phyloP scores from a whole-genome alignment of 441 rosid species.

The Populus trichocarpa region DNA sequence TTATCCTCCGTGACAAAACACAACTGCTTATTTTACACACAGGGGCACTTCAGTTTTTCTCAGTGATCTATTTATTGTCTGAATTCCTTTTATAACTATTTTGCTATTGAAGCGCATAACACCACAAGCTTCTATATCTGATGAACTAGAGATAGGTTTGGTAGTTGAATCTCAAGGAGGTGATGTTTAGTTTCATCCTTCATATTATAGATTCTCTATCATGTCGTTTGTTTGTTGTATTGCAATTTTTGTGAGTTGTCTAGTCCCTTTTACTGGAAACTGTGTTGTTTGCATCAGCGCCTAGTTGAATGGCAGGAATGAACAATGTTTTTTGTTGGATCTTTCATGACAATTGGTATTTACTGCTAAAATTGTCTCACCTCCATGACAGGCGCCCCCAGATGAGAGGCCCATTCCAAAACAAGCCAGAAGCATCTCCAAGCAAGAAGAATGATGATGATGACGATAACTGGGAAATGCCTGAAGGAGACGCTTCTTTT shows the following conservation, averaged over 20 bases:
- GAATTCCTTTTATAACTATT: background rate
- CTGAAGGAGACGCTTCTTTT: slow-evolving; percentile 56
- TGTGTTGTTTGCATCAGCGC: background rate
- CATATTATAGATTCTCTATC: background rate
- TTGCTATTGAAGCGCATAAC: background rate
- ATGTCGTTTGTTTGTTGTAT: background rate
- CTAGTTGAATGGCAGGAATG: background rate
- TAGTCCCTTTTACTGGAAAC: background rate
- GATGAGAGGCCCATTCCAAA: slow-evolving; percentile 35
- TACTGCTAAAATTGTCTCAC: background rate
- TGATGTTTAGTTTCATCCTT: background rate
- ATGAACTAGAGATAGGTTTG: background rate
- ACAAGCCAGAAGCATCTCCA: slow-evolving; percentile 38
- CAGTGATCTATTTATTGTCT: background rate
- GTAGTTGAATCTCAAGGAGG: background rate
- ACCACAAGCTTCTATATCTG: background rate
- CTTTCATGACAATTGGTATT: background rate
- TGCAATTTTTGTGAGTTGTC: background rate
- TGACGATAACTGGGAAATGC: slow-evolving; percentile 91
- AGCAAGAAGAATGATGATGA: slow-evolving; percentile 58
- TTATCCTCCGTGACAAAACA: background rate
- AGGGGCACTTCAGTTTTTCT: background rate
- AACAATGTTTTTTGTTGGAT: background rate
- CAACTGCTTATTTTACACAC: background rate
- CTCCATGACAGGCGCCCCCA: slow-evolving; percentile 46